phyloP scores from a whole-genome alignment of 495 filamentous ascomycete genomes.

The Aspergillus saccharolyticus region DNA sequence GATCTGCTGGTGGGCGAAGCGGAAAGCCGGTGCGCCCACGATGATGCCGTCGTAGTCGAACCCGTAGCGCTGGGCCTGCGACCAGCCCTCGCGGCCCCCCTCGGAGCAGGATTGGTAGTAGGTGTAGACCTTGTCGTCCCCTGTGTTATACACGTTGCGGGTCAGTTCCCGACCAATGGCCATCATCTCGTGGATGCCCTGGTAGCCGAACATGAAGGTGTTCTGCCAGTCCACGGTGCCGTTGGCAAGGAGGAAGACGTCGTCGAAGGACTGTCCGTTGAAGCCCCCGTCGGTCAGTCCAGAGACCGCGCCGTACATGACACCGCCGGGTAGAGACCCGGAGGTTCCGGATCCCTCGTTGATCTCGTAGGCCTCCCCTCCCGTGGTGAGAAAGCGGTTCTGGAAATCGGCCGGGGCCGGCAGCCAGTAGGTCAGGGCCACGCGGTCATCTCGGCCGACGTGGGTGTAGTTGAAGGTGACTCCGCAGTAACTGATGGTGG shows the following conservation, averaged over 20 bases:
- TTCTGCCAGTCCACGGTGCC: slow-evolving; percentile 40
- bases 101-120: slow-evolving; percentile 52
- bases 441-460: slow-evolving; percentile 27
- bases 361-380: slow-evolving; percentile 21
- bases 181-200: slow-evolving; percentile 27
- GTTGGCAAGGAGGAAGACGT: slow-evolving; percentile 35
- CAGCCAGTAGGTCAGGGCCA: slow-evolving; percentile 36
- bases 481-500: slow-evolving; percentile 35
- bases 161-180: slow-evolving; percentile 35
- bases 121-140: slow-evolving; percentile 39
- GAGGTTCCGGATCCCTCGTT: slow-evolving; percentile 24
- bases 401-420: slow-evolving; percentile 35
- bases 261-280: slow-evolving; percentile 35
- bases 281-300: slow-evolving; percentile 35
- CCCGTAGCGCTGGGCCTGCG: slow-evolving; percentile 44
- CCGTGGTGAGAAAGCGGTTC: slow-evolving; percentile 40
- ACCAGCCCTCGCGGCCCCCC: slow-evolving; percentile 47
- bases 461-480: slow-evolving; percentile 43
- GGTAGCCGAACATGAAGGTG: slow-evolving; percentile 44
- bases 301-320: slow-evolving; percentile 25
- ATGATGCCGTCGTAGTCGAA: slow-evolving; percentile 46
- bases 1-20: not conserved
- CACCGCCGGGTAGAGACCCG: slow-evolving; percentile 34
- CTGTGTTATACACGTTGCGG: slow-evolving; percentile 26
- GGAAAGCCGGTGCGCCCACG: slow-evolving; percentile 35